Evolutionary conservation across 2,329 filamentous ascomycete species (phyloP), one percentile per base, ranked within the genome.

Genomic region (Lasiodiplodia gonubiensis): DNA sequence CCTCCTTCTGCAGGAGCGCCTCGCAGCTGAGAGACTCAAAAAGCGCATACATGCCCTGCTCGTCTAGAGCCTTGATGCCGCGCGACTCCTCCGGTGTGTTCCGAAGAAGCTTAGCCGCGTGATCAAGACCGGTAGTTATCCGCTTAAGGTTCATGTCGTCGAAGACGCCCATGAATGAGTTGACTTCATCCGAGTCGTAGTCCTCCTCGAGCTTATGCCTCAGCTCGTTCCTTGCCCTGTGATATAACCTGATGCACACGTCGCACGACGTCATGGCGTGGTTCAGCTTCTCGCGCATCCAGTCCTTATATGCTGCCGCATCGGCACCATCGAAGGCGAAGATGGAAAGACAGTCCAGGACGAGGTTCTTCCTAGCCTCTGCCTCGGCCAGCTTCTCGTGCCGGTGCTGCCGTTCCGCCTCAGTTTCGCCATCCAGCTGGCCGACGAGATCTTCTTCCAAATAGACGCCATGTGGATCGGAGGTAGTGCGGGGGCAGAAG

Each of bases 11-110:
- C 69, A 97, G 83, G 75, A 96, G 93, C 0, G 90, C 85, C 71
- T 93, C 88, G 77, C 91, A 97, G 77, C 93, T 97, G 63, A 98
- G 82, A 0, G 91, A 90, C 77, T 98, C 94, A 73, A 96, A 97
- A 35, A 98, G 87, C 12, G 92, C 90, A 68, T 95, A 86, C 61
- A 96, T 86, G 7, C 92, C 88, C 33, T 86, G 82, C 1, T 85
- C 80, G 33, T 86, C 83, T 30, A 89, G 76, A 30, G 82, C 78
- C 64, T 78, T 77, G 42, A 87, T 80, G 25, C 80, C 82, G 48
- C 87, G 83, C 67, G 84, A 74, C 52, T 84, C 80, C 3, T 83
- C 81, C 2, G 86, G 82, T 8, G 85, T 76, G 14, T 78, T 78
- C 68, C 75, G 71, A 46, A 84, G 74, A 63, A 80, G 75, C 61